These are phyloP conservation scores for Pseudogymnoascus sp. DNA, from an alignment of 2,329 filamentous ascomycete species.

Conservation along the genomic window DNA sequence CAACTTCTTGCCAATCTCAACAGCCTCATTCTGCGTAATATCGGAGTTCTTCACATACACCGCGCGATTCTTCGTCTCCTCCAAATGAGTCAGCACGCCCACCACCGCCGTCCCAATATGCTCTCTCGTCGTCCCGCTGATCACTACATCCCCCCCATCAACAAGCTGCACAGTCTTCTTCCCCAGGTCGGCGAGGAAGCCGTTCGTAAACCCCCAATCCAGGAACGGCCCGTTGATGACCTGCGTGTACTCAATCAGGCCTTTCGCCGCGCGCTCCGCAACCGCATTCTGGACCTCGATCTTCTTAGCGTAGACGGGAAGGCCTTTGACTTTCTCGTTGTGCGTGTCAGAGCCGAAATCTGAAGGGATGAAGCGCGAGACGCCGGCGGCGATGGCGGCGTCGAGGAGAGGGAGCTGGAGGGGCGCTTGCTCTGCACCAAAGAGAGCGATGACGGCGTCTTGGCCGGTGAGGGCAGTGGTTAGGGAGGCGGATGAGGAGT, in stretches of 20 bases:
- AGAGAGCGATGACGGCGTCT: slow-evolving; percentile 49
- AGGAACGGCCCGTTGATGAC: slow-evolving; percentile 50
- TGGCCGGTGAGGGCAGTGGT: slow-evolving; percentile 44
- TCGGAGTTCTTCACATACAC: slow-evolving; percentile 40
- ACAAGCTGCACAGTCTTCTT: slow-evolving; percentile 36
- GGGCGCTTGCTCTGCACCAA: slow-evolving; percentile 30
- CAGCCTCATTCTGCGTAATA: slow-evolving; percentile 37
- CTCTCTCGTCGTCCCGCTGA: slow-evolving; percentile 42
- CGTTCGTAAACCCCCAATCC: slow-evolving; percentile 43
- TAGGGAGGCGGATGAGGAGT: slow-evolving; percentile 35
- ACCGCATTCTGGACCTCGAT: slow-evolving; percentile 35
- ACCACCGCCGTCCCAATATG: slow-evolving; percentile 42
- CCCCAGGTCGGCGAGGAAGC: slow-evolving; percentile 40
- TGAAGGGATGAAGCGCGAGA: slow-evolving; percentile 54
- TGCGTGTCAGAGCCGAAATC: slow-evolving; percentile 44
- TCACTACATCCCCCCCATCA: slow-evolving; percentile 43
- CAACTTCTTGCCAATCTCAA: slow-evolving; percentile 30
- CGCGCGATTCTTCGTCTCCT: slow-evolving; percentile 46
- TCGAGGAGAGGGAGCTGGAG: slow-evolving; percentile 47
- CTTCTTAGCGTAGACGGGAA: slow-evolving; percentile 49
- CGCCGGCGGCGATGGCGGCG: slow-evolving; percentile 50
- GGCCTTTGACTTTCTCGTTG: slow-evolving; percentile 29
- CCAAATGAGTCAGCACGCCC: slow-evolving; percentile 40
- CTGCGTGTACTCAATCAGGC: slow-evolving; percentile 46
- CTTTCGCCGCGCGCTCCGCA: slow-evolving; percentile 33